Conservation (phyloP, 2,329 filamentous ascomycete species). For the Blumeriella jaapii region DNA sequence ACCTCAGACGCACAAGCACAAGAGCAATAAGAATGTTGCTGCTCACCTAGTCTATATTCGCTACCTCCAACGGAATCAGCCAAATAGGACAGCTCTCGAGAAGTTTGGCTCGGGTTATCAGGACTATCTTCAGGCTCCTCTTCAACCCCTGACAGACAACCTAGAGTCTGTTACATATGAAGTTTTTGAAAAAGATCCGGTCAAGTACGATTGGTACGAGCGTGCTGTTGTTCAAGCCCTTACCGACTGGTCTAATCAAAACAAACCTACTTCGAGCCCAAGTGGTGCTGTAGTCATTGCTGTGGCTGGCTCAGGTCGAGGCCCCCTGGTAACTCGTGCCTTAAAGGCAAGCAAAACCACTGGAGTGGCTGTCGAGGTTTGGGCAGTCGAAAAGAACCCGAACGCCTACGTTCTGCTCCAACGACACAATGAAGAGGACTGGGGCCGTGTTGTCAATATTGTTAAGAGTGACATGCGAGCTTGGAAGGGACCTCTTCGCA, state of each 20-base stretch:
- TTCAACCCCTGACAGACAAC: conserved; percentile 93
- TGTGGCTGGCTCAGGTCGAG: conserved; percentile 86
- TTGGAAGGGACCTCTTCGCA: conserved; percentile 71
- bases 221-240: conserved; percentile 71
- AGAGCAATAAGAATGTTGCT: conserved; percentile 42
- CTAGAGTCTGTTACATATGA: conserved; percentile 96
- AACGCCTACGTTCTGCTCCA: conserved; percentile 93
- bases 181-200: conserved; percentile 94
- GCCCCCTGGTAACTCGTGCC: conserved; percentile 80
- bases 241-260: conserved; percentile 61
- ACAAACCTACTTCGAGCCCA: conserved; percentile 62
- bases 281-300: conserved; percentile 70
- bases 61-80: conserved; percentile 74
- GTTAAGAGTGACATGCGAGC: conserved; percentile 96
- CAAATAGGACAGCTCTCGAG: conserved; percentile 50
- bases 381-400: conserved; percentile 95
- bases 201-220: conserved; percentile 97
- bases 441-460: conserved; percentile 70
- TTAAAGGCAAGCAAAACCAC: conserved; percentile 68
- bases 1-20: conserved; percentile 30
- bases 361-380: conserved; percentile 70
- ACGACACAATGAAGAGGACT: conserved; percentile 71
- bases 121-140: conserved; percentile 88
- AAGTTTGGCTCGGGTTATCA: conserved; percentile 68
- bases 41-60: conserved; percentile 71